Conservation (phyloP, 2,329 filamentous ascomycete species). For the Botrytis aclada region DNA sequence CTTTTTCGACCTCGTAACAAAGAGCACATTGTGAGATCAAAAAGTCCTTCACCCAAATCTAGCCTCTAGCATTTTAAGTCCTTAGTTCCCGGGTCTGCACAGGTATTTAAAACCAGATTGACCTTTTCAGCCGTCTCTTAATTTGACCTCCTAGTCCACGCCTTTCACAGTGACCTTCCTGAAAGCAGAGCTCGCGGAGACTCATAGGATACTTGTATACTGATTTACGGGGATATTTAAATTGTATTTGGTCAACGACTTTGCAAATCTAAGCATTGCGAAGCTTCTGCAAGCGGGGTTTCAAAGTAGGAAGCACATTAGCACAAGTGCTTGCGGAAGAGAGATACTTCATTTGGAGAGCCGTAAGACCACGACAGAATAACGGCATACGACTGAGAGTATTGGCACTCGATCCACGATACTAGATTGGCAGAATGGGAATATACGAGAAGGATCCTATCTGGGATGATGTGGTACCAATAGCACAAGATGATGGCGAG, state of each 20-base stretch:
- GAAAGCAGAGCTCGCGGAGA: background rate
- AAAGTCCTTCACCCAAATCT: too few species aligned
- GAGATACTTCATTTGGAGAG: background rate
- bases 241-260: too few species aligned
- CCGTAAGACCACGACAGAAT: background rate
- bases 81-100: background rate
- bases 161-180: background rate
- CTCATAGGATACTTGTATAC: background rate
- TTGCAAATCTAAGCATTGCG: background rate
- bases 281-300: background rate
- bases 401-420: background rate
- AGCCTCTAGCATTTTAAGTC: background rate
- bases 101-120: background rate
- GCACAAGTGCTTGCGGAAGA: background rate
- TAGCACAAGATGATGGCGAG: constrained; percentile 79
- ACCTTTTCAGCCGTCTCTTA: background rate
- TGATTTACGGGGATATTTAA: background rate
- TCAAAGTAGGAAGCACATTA: background rate
- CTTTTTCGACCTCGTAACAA: background rate
- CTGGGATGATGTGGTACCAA: constrained; percentile 82
- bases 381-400: background rate
- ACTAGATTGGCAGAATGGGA: constrained; percentile 24
- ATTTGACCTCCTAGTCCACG: background rate
- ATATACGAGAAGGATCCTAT: constrained; percentile 53
- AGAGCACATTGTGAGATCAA: background rate